Evolutionary conservation across 306 rosid species (phyloP), one percentile per base, ranked within the genome.

Genomic region (Delonix regia): DNA sequence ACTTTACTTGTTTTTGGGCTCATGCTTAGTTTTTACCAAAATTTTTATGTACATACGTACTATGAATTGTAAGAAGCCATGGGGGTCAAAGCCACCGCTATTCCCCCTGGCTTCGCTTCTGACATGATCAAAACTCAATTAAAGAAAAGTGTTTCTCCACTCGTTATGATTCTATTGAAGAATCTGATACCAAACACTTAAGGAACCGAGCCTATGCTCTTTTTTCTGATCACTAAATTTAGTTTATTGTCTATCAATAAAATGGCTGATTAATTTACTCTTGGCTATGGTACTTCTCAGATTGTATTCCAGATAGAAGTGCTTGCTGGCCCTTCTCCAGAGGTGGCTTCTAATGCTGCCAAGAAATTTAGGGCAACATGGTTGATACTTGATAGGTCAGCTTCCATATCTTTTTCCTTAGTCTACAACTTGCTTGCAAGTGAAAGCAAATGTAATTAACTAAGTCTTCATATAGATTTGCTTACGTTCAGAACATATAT

Each of bases 351-450:
- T 1, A 71, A 74, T 22, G 86, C 80, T 59, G 88, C 81, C 38
- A 60, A 0, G 74, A 59, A 34, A 18, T 84, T 77, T 45, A 76
- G 48, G 56, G 85, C 97, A 0, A 92, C 97, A 68, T 85, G 87
- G 88, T 83, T 92, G 76, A 81, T 94, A 69, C 88, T 94, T 76
- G 89, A 88, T 69, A 92, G 89, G 98, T 94, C n/a, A 70, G 84
- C 39, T 55, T 48, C 28, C 60, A 47, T 48, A 73, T 42, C 36
- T 3, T 77, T 70, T 51, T 9, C 47, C 70, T 25, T 77, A 44
- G 13, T 64, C 42, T 22, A 24, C 9, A 38, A 75, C 39, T 38
- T 44, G 21, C 27, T 21, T 33, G 28, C 57, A 72, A 36, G 67
- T 34, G 15, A 57, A 61, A 74, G 8, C 18, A 74, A 69, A 7